Conservation (phyloP, 768 basidiomycete species). For the Boletus subparvulus region DNA sequence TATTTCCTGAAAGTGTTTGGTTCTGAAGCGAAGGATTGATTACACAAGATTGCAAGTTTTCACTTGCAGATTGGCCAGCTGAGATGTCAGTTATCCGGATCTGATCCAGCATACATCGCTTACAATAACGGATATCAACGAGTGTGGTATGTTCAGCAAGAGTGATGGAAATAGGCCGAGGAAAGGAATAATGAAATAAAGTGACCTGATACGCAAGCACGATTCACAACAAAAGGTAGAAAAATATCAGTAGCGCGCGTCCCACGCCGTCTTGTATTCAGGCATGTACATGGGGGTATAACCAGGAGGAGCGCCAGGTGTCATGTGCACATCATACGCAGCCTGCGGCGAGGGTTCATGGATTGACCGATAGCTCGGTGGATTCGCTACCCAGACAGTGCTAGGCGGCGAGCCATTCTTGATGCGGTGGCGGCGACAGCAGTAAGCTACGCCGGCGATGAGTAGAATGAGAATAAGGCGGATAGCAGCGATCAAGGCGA, state of each 20-base stretch:
- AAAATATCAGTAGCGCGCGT: conserved; percentile 18
- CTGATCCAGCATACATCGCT: background rate
- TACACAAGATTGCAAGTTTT: background rate
- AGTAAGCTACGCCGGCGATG: background rate
- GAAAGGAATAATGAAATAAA: background rate
- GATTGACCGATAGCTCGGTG: conserved; percentile 22
- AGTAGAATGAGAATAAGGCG: conserved; percentile 9
- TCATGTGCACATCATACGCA: conserved; percentile 29
- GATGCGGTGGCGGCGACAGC: conserved; percentile 12
- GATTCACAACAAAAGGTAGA: background rate
- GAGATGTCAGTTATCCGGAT: background rate
- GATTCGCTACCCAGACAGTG: conserved; percentile 4
- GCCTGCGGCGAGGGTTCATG: conserved; percentile 29
- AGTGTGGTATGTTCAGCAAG: background rate
- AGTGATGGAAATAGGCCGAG: background rate
- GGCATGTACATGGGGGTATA: conserved; percentile 14
- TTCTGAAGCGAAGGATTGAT: background rate
- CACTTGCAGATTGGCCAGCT: background rate
- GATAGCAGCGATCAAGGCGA: conserved; percentile 17
- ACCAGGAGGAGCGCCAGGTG: conserved; percentile 5
- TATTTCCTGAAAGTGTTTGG: conserved; percentile 33
- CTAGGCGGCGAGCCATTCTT: background rate
- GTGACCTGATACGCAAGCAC: background rate
- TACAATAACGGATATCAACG: background rate
- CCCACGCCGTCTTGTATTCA: conserved; percentile 27